phyloP scores from a whole-genome alignment of 495 filamentous ascomycete species.

The Pyronema omphalodes region DNA sequence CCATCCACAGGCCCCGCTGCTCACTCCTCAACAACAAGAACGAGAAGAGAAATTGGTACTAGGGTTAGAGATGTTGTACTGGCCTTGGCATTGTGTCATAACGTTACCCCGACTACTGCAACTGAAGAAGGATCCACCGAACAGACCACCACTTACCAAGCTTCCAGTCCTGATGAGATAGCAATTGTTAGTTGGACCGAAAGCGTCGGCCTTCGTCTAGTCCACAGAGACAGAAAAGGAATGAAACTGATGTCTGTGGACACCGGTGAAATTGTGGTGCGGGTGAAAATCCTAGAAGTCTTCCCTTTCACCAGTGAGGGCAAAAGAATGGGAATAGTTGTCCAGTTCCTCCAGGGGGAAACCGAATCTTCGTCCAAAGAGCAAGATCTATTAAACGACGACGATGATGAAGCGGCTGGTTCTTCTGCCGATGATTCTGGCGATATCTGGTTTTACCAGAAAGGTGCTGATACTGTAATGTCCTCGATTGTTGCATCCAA shows the following conservation, averaged over 20 bases:
- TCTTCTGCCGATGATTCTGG: conserved; percentile 31
- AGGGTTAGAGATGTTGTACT: conserved; percentile 80
- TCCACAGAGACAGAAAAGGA: conserved; percentile 66
- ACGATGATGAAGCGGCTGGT: conserved; percentile 29
- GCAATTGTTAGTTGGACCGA: conserved; percentile 95
- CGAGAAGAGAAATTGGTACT: conserved; percentile 77
- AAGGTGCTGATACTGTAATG: conserved; percentile 98
- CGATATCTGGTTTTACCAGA: conserved; percentile 98
- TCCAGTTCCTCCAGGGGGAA: conserved; percentile 43
- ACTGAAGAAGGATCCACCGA: conserved; percentile 58
- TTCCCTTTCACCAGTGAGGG: conserved; percentile 97
- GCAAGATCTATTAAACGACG: conserved; percentile 21
- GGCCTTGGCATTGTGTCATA: conserved; percentile 87
- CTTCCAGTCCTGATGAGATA: conserved; percentile 93
- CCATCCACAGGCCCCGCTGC: conserved; percentile 47
- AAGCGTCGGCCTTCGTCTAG: conserved; percentile 67
- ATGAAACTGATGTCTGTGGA: conserved; percentile 69
- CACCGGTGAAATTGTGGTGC: conserved; percentile 57
- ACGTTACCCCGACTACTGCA: conserved; percentile 83
- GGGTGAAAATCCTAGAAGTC: conserved; percentile 77
- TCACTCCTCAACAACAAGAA: conserved; percentile 49
- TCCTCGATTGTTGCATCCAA: conserved; percentile 77
- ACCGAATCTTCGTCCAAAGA: not conserved
- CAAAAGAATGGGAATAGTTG: conserved; percentile 96
- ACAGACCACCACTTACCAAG: conserved; percentile 64